Percentiles rank a stretch among this genome's conserved stretches.
phyloP scores from a whole-genome alignment of 768 basidiomycete species.

The Rhodotorula paludigena region DNA sequence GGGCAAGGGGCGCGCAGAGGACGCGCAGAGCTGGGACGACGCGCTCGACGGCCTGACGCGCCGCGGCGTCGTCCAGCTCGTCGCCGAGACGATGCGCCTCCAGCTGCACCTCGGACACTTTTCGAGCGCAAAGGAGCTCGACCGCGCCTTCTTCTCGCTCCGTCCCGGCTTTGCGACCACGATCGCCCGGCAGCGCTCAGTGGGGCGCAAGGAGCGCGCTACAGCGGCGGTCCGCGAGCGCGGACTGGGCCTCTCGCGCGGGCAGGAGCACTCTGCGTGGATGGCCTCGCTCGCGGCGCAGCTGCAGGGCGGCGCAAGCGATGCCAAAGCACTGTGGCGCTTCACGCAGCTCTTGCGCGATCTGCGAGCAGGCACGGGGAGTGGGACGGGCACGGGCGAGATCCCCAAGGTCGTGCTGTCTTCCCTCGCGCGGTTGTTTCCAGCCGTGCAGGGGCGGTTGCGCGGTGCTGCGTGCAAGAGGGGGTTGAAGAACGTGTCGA shows the following conservation, averaged over 20 bases:
- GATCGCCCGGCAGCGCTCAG: no score
- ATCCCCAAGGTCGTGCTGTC: not conserved
- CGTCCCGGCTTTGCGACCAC: no score
- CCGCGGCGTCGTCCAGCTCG: conserved; percentile 11
- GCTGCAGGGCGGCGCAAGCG: not conserved
- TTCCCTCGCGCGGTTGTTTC: conserved; percentile 10
- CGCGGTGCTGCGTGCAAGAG: not conserved
- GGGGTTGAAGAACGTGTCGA: not conserved
- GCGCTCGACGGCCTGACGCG: not conserved
- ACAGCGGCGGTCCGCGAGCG: not conserved
- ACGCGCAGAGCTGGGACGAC: no score
- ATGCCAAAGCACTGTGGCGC: not conserved
- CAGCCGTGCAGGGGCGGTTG: not conserved
- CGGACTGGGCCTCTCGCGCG: conserved; percentile 14
- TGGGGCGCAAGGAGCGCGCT: no score
- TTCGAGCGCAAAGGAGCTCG: conserved; percentile 23
- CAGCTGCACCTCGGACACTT: conserved; percentile 7
- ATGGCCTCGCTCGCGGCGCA: conserved; percentile 23
- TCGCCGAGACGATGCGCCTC: conserved; percentile 33
- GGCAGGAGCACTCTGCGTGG: conserved; percentile 15
- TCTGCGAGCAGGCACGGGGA: not conserved
- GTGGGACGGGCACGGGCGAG: not conserved
- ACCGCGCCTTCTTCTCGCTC: conserved; percentile 28
- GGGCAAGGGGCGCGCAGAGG: not conserved
- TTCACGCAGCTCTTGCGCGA: not conserved